Evolutionary conservation across 148 eudicot species (phyloP), one percentile per base, ranked within the genome.

Genomic region (Salicornia ramosissima): DNA sequence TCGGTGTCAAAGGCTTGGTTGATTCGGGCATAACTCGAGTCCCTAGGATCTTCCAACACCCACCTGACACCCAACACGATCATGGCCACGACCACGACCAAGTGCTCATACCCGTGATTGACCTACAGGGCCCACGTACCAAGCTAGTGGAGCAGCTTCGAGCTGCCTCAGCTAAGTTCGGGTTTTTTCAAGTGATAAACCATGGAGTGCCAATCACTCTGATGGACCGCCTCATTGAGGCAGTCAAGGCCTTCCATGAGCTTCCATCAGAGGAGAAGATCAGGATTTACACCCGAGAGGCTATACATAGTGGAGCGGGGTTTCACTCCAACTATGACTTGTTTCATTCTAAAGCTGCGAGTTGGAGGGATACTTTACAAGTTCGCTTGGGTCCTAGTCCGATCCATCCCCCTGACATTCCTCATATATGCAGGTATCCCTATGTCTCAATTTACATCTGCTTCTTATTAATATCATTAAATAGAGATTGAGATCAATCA

Each of bases 1-100:
- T 87, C 73, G 96, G 96, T 0, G 89, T 87, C 24, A 89, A 89
- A 79, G 96, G 96, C 67, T 83, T 89, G 18, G 82, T 87, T 19
- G 96, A 89, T 69, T 79, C 88, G 12, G 87, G 89, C 67, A 51
- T 87, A 28, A 69, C 89, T 52, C 34, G 72, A 47, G 76, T 89
- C 66, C 96, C 96, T 2, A 75, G 77, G 57, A 71, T 89, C 60
- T 89, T 89, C 77, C 84, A 72, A 75, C 86, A 85, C 78, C 86
- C 84, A 2, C 83, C 83, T 46, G 82, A 75, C 2, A 56, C 79
- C 67, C 81, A 64, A 40, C 71, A 74, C 36, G 65, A 45, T 57
- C 73, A 71, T n/a, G 62, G 31, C 4, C 4, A 39, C 18, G 14
- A 46, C 5, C 36, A 60, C 34, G 43, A 60, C 16, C 25, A 65